These are phyloP conservation scores for Trichoderma koningiopsis DNA, from an alignment of 2,329 filamentous ascomycete species.

Conservation along the genomic window DNA sequence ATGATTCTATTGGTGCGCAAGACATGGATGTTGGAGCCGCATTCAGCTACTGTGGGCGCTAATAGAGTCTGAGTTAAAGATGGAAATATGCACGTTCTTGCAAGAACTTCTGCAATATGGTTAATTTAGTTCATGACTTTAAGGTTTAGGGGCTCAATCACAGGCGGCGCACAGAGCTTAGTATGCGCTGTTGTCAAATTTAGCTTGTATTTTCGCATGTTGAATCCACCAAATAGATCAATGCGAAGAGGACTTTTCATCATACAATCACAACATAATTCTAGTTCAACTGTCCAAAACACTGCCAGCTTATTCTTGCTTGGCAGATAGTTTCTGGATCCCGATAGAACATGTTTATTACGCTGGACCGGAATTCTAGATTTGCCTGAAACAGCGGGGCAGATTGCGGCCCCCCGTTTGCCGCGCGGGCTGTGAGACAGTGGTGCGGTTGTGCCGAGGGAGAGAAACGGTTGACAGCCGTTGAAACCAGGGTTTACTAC, in stretches of 20 bases:
- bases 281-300: no score
- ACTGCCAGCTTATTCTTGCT: background rate
- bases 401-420: background rate
- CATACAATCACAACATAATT: background rate
- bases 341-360: background rate
- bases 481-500: background rate
- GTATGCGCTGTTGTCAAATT: background rate
- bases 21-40: background rate
- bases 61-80: background rate
- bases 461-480: background rate
- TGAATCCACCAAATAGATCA: no score
- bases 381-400: slow-evolving; percentile 13
- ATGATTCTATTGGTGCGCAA: background rate
- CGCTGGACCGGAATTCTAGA: background rate
- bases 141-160: background rate
- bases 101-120: background rate
- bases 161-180: background rate
- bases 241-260: background rate
- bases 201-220: background rate
- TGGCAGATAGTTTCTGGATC: background rate
- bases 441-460: background rate
- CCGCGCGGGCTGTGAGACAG: slow-evolving; percentile 17
- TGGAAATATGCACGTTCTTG: background rate
- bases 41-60: background rate
- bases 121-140: background rate